Evolutionary conservation across 164 flowering plant genomes (phyloP).

Genomic region (Umbilicus rupestris): DNA sequence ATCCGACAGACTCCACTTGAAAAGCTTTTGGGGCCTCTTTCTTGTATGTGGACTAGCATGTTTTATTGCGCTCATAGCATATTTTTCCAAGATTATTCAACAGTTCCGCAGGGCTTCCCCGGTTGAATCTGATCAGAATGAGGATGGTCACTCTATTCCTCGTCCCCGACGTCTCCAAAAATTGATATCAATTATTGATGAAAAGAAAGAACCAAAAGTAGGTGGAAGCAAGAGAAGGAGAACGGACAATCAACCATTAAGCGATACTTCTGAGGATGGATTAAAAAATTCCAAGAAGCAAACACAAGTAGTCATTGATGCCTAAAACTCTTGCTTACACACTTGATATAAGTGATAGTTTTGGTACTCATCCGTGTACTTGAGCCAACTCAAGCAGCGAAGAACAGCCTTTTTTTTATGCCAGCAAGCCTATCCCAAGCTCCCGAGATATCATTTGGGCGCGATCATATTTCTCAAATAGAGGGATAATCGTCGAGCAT

Average conservation of each 20-base stretch:
- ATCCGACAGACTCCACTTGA: constrained; percentile 36
- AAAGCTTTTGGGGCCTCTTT: constrained; percentile 53
- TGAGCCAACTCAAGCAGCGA: not conserved
- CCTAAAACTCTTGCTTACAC: not conserved
- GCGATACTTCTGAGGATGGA: constrained; percentile 21
- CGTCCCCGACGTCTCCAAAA: constrained; percentile 21
- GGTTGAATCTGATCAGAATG: constrained; percentile 10
- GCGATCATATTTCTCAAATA: not conserved
- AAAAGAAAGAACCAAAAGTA: constrained; percentile 25
- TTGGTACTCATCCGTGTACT: not conserved
- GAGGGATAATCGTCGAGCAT: not conserved
- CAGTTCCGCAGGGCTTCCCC: constrained; percentile 13
- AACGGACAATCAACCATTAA: constrained; percentile 18
- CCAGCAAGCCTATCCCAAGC: not conserved
- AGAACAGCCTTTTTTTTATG: not conserved
- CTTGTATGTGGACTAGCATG: constrained; percentile 38
- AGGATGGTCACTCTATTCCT: constrained; percentile 6
- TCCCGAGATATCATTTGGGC: no score
- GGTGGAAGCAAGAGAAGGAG: constrained; percentile 25
- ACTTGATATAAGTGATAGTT: not conserved
- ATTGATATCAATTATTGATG: constrained; percentile 33
- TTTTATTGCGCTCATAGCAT: constrained; percentile 31
- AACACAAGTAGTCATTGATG: constrained; percentile 13
- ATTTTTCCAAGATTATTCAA: constrained; percentile 23
- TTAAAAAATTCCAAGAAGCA: constrained; percentile 15